phyloP scores from a whole-genome alignment of 2,329 filamentous ascomycete genomes.

The Albophoma yamanashiensis region DNA sequence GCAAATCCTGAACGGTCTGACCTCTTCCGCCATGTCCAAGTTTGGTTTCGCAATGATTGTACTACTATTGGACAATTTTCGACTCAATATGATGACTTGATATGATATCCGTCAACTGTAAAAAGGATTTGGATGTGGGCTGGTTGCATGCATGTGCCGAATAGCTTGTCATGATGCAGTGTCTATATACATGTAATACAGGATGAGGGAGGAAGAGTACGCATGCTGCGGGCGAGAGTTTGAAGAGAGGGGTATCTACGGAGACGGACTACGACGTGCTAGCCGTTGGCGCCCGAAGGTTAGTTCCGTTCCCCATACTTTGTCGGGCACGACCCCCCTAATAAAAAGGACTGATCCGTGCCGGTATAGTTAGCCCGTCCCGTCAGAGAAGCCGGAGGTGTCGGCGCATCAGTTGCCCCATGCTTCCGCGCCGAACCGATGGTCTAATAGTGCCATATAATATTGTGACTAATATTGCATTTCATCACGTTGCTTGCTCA shows the following conservation, averaged over 20 bases:
- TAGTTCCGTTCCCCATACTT: background rate
- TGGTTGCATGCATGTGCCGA: background rate
- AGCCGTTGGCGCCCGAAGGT: background rate
- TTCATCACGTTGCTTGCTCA: too few species aligned
- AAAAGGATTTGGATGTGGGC: background rate
- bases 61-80: background rate
- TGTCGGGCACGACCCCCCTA: background rate
- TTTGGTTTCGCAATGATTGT: too few species aligned
- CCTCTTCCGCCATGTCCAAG: constrained; percentile 1
- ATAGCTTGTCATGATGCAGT: too few species aligned
- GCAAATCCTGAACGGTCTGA: constrained; percentile 23
- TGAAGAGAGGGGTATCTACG: background rate
- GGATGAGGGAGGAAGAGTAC: background rate
- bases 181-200: background rate
- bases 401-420: background rate
- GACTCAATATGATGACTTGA: background rate
- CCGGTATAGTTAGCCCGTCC: background rate
- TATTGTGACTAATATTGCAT: too few species aligned
- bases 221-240: background rate
- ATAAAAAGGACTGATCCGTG: background rate
- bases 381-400: background rate
- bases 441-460: background rate
- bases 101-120: background rate
- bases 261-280: background rate
- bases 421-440: background rate